Evolutionary conservation across 2,329 filamentous ascomycete species (phyloP).

Genomic region (Penicillium palitans): DNA sequence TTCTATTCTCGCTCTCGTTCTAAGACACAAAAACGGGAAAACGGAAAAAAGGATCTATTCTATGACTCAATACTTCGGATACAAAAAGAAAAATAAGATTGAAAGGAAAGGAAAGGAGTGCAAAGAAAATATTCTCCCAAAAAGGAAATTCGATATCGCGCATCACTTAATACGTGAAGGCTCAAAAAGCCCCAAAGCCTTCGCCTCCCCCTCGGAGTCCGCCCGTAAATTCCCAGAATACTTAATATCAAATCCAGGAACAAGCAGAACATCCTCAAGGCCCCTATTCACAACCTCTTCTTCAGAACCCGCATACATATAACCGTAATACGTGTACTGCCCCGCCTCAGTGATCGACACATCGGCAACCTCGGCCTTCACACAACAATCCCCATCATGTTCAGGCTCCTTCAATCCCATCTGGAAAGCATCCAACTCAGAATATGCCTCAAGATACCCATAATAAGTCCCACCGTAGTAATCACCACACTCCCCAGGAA

Average conservation of each 20-base stretch:
- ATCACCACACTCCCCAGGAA: constrained; percentile 2
- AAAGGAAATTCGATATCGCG: neutral
- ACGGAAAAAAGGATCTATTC: neutral
- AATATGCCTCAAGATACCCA: neutral
- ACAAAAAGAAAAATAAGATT: neutral
- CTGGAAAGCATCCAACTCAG: neutral
- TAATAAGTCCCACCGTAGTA: constrained; percentile 1
- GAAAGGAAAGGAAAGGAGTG: neutral
- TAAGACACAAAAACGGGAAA: neutral
- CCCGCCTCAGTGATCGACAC: neutral
- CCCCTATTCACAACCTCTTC: constrained; percentile 2
- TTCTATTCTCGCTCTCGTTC: neutral
- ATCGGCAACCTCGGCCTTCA: neutral
- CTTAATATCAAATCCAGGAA: constrained; percentile 5
- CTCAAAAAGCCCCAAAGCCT: constrained; percentile 1
- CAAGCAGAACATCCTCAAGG: neutral
- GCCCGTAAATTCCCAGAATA: constrained; percentile 5
- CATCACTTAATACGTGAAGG: neutral
- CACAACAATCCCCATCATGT: constrained; percentile 2
- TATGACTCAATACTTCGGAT: neutral
- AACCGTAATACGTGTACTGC: constrained; percentile 4
- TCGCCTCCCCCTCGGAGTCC: neutral
- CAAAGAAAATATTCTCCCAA: neutral
- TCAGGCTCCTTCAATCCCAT: constrained; percentile 4
- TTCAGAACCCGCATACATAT: constrained; percentile 2